Conservation (phyloP, 164 flowering plant genomes). For the Tinospora cordifolia region DNA sequence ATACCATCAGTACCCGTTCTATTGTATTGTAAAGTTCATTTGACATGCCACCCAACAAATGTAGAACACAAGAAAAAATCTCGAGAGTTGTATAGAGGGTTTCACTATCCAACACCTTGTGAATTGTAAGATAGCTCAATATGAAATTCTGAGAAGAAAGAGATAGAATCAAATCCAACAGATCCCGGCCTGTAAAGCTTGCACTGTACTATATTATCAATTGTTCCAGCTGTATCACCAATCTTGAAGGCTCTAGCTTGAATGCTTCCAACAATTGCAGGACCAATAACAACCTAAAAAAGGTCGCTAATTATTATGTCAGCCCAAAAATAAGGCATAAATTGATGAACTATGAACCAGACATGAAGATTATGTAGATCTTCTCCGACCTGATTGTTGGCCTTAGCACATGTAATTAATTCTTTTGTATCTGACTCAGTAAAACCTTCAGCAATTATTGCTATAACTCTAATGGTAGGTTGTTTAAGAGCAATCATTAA, state of each 20-base stretch:
- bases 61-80: neutral
- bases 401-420: conserved; percentile 84
- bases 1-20: conserved; percentile 99
- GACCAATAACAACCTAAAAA: conserved; percentile 86
- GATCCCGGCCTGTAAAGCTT: conserved; percentile 99
- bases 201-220: conserved; percentile 90
- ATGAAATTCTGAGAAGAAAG: neutral
- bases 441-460: conserved; percentile 99
- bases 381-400: conserved; percentile 77
- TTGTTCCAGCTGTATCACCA: conserved; percentile 93
- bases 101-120: neutral
- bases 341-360: neutral
- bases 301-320: neutral
- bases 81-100: neutral
- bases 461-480: conserved; percentile 88
- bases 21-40: conserved; percentile 88
- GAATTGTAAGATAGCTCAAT: neutral
- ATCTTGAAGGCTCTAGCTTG: conserved; percentile 97
- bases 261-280: conserved; percentile 94
- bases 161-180: conserved; percentile 89
- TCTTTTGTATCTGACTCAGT: conserved; percentile 95
- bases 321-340: neutral
- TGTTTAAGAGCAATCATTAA: conserved; percentile 92
- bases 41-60: conserved; percentile 95
- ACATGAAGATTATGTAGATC: neutral